Evolutionary conservation across 2,329 filamentous ascomycete species (phyloP).

Genomic region (Piedraia hortae): DNA sequence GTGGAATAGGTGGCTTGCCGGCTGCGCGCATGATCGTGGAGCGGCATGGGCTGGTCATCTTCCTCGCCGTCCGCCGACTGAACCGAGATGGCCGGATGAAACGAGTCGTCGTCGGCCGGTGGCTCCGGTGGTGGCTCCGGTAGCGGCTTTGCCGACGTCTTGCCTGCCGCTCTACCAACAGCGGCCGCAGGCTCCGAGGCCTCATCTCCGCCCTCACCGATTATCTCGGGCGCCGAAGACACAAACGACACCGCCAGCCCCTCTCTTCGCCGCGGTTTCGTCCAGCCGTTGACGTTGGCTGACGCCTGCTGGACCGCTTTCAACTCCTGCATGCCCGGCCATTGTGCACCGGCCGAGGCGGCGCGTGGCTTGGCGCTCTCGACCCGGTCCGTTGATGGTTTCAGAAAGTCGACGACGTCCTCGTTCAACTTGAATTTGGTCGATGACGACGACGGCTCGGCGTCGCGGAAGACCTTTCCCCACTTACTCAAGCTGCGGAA

Average conservation of each 20-base stretch:
- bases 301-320: conserved; percentile 4
- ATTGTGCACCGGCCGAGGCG: conserved; percentile 23
- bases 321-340: conserved; percentile 22
- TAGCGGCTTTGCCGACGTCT: conserved; percentile 1
- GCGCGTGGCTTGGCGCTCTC: conserved; percentile 15
- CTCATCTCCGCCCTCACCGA: conserved; percentile 80
- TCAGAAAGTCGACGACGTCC: conserved; percentile 30
- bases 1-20: conserved; percentile 1
- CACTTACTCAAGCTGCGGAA: conserved; percentile 11
- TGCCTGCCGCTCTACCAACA: conserved; percentile 25
- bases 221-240: conserved; percentile 46
- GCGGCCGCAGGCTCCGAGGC: conserved; percentile 43
- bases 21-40: neutral
- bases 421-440: conserved; percentile 12
- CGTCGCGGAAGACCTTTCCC: conserved; percentile 10
- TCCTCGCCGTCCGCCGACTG: neutral
- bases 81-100: neutral
- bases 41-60: neutral
- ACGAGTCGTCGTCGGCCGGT: conserved; percentile 1
- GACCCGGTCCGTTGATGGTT: conserved; percentile 21
- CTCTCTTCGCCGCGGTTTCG: conserved; percentile 25
- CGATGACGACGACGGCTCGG: conserved; percentile 2
- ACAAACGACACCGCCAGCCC: conserved; percentile 49
- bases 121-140: conserved; percentile 7
- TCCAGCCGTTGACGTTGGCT: conserved; percentile 4